Evolutionary conservation across 2,329 filamentous ascomycete species (phyloP), one percentile per base, ranked within the genome.

Genomic region (Cladosporium cucumerinum): DNA sequence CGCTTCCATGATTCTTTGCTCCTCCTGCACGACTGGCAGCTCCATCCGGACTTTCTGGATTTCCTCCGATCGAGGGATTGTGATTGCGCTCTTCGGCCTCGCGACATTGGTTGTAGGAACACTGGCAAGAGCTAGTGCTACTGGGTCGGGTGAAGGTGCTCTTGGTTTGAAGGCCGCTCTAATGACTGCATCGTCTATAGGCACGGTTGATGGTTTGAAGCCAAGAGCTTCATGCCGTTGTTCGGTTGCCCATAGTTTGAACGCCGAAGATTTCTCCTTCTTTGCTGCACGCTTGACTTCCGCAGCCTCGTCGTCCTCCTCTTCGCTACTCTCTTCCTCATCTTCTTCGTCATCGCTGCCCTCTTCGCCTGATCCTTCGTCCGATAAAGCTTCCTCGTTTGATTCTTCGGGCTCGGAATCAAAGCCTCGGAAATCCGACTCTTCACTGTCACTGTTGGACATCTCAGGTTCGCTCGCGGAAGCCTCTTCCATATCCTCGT

Each of bases 1-100:
- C 0, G 93, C 93, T 78, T 99, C 95, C 93, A 99, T 98, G 32
- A 99, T 93, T 72, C 90, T 93, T 75, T 99, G 95, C 77, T 99
- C 95, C 76, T 98, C 93, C 1, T 91, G 91, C 1, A 98, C 92
- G 1, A 99, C 91, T 0, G 95, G 95, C 18, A 99, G 83, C 64
- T 90, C 87, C 55, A 96, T 77, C 14, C 95, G 87, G 12, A 89
- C 86, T 57, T 89, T 85, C 75, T 97, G 92, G 25, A 98, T 90
- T 21, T 90, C 88, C 5, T 87, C 80, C 0, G 85, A 80, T 65
- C 95, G 86, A 46, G 85, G 80, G 2, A 97, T 88, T 1, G 85
- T 77, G 1, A 97, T 89, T 66, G 88, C 89, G 74, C 87, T 93
- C 0, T 89, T 90, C 73, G 93, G 94, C 66, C 93, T 84, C 39